Evolutionary conservation across 352 stramenopile genomes (phyloP), one percentile per base, ranked within the genome.

Genomic region (Thraustochytrium sp.): DNA sequence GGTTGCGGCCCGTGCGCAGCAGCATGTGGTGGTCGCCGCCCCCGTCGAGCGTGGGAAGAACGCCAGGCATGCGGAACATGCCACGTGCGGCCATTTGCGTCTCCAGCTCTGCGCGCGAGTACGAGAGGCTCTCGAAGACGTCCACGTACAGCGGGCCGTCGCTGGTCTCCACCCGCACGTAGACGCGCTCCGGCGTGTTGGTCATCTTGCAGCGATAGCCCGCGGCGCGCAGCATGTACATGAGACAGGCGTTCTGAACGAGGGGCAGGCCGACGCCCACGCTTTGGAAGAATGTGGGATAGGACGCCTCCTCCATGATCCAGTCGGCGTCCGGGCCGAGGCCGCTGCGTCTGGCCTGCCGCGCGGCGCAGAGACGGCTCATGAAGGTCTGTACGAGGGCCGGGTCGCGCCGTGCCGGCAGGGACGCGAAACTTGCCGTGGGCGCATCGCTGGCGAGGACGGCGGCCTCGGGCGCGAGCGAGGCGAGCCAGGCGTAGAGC

Each of bases 241-340:
- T 72, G 59, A 72, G 59, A 31, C 59, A 72, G 23, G 59, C 59
- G 26, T 72, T 44, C 46, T 72, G 59, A 55, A 72, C 40, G 13
- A 72, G 40, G 26, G 59, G 59, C 40, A 72, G 59, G 29, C 26
- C 59, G 9, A 16, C 11, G 13, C 59, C n/a, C n/a, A n/a, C 59
- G 36, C 11, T 38, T 46, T 72, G 26, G 26, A 72, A 44, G n/a
- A 46, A 72, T 11, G 4, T 72, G 16, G 59, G 59, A 16, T 13
- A 72, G 4, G 59, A 72, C 1, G 8, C 16, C 13, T 9, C 31
- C 11, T 11, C 59, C 23, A 40, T 21, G 55, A 23, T 18, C 18
- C 18, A 65, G 18, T 65, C 18, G 13, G 55, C 18, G 2, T 29
- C 18, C 26, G 29, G 18, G 2, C 13, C 18, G 18, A 40, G 13